Percentiles rank a stretch among this genome's conserved stretches.
Conservation (phyloP, 768 basidiomycete species). For the Pleurotus tuber-regium region DNA sequence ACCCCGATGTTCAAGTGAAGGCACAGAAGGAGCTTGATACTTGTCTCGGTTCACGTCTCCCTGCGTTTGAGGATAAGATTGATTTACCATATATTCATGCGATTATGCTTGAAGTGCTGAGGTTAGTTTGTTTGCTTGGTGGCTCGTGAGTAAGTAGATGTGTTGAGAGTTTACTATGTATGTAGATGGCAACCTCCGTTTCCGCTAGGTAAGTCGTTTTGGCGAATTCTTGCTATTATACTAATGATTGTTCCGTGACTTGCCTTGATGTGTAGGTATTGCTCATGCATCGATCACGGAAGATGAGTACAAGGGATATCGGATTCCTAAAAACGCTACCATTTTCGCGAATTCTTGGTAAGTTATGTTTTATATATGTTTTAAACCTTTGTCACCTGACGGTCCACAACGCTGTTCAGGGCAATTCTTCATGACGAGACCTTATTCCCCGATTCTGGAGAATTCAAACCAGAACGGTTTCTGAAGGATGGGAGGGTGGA, state of each 20-base stretch:
- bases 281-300: too few species aligned
- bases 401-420: too few species aligned
- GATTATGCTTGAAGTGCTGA: slow-evolving; percentile 31
- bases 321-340: too few species aligned
- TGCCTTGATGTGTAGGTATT: too few species aligned
- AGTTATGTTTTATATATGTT: too few species aligned
- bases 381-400: too few species aligned
- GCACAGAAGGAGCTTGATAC: slow-evolving; percentile 37
- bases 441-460: slow-evolving; percentile 15
- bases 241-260: too few species aligned
- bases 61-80: slow-evolving; percentile 27
- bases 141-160: neutral
- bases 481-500: slow-evolving; percentile 13
- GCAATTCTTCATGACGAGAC: slow-evolving; percentile 15
- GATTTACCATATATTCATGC: slow-evolving; percentile 33
- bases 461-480: slow-evolving; percentile 16
- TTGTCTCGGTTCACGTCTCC: slow-evolving; percentile 29
- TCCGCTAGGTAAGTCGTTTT: slow-evolving; percentile 32
- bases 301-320: too few species aligned
- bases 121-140: neutral
- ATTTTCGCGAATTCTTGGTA: too few species aligned
- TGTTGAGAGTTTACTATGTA: neutral
- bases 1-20: slow-evolving; percentile 31
- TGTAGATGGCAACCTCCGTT: slow-evolving; percentile 29
- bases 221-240: too few species aligned